Conservation (phyloP, 108 stramenopile genomes). For the Pseudonitzschia multiseries region DNA sequence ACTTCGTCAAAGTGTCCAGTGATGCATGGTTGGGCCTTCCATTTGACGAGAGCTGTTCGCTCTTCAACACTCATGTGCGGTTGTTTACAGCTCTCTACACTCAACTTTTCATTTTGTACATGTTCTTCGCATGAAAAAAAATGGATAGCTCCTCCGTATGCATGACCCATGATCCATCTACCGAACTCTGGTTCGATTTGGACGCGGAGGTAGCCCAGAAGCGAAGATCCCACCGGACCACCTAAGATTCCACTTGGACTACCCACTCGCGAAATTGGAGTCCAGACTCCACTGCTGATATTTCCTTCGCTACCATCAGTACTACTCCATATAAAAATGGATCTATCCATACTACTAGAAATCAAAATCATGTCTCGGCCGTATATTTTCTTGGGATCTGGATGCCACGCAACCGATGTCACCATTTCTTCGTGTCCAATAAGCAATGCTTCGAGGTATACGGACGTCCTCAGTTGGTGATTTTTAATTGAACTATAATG, state of each 20-base stretch:
- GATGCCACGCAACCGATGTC: constrained; percentile 71
- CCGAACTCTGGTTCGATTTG: constrained; percentile 42
- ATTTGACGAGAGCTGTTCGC: constrained; percentile 39
- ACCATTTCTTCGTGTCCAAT: constrained; percentile 86
- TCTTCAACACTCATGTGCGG: constrained; percentile 42
- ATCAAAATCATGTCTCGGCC: constrained; percentile 59
- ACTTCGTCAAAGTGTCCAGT: constrained; percentile 85
- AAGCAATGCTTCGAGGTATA: constrained; percentile 81
- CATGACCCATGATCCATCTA: constrained; percentile 72
- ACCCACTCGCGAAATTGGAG: constrained; percentile 84
- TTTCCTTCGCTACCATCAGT: constrained; percentile 11
- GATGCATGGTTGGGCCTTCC: constrained; percentile 74
- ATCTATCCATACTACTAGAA: constrained; percentile 84
- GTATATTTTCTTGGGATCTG: constrained; percentile 38
- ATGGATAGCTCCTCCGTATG: constrained; percentile 83
- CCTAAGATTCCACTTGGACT: constrained; percentile 86
- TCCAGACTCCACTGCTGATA: constrained; percentile 59
- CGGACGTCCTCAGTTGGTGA: constrained; percentile 23
- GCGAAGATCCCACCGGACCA: constrained; percentile 71
- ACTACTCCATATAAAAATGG: constrained; percentile 74
- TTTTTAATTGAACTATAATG: constrained; percentile 15
- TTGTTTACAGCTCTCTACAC: background rate
- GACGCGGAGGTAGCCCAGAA: constrained; percentile 73
- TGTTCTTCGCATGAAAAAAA: constrained; percentile 34
- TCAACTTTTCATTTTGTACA: background rate